A percentile compares a stretch with the other conserved stretches of the same genome.
These are phyloP conservation scores for Vitis riparia DNA, from an alignment of 164 flowering plant genomes.

Conservation along the genomic window DNA sequence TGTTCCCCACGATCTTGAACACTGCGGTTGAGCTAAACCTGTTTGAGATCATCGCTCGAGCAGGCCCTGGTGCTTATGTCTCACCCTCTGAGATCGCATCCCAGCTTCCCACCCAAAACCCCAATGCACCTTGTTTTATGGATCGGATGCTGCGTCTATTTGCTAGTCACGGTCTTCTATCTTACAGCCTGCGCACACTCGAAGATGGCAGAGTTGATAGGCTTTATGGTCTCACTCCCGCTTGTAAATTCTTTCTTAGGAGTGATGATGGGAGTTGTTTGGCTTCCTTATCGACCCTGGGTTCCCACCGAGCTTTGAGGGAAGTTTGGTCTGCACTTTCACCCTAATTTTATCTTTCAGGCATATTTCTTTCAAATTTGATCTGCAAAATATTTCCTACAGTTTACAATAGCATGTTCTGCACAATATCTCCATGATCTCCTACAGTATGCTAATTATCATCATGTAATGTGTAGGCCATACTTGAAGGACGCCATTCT, in stretches of 20 bases:
- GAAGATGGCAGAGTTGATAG: neutral
- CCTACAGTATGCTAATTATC: too few relatives aligned
- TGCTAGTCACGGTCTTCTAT: conserved; percentile 17
- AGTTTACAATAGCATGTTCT: too few relatives aligned
- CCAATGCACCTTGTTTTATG: conserved; percentile 8
- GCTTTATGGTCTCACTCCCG: conserved; percentile 9
- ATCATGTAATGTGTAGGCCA: neutral
- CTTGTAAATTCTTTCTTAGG: neutral
- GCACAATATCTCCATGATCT: too few relatives aligned
- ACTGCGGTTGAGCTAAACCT: conserved; percentile 31
- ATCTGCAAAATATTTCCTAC: too few relatives aligned
- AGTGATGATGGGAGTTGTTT: conserved; percentile 5
- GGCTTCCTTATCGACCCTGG: neutral
- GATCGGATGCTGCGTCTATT: conserved; percentile 24
- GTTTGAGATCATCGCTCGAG: conserved; percentile 26
- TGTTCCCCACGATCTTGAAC: conserved; percentile 25
- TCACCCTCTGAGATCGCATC: conserved; percentile 26
- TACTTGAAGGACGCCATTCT: conserved; percentile 14
- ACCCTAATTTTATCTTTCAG: too few relatives aligned
- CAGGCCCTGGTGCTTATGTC: too few relatives aligned
- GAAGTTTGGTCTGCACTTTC: conserved; percentile 3
- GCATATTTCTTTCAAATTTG: too few relatives aligned
- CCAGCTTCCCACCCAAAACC: conserved; percentile 15
- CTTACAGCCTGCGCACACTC: neutral
- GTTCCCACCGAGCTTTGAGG: neutral